A percentile compares a stretch with the other conserved stretches of the same genome.
These are phyloP conservation scores for Cruciata laevipes DNA, from an alignment of 257 asterid genomes.

Conservation along the genomic window DNA sequence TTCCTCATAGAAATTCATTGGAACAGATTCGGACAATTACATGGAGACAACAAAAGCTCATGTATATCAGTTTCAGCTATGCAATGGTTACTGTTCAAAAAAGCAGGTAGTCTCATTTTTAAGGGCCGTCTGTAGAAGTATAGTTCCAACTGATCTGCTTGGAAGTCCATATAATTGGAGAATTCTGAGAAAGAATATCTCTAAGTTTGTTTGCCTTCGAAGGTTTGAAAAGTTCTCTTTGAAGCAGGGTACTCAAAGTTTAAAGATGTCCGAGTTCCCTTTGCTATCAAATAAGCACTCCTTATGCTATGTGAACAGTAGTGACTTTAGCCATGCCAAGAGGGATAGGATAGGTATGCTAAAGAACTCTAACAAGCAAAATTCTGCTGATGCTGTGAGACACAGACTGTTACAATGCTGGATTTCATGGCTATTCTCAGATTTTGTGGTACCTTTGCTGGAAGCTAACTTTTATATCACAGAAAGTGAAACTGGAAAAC, in stretches of 20 bases:
- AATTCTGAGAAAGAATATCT: conserved; percentile 54
- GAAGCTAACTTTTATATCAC: conserved; percentile 80
- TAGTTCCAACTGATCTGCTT: conserved; percentile 59
- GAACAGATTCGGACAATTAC: conserved; percentile 20
- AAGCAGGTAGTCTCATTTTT: conserved; percentile 67
- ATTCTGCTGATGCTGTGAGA: conserved; percentile 30
- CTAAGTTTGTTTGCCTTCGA: conserved; percentile 62
- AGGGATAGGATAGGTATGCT: conserved; percentile 11
- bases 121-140: conserved; percentile 84
- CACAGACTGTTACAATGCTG: conserved; percentile 53
- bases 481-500: conserved; percentile 66
- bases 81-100: conserved; percentile 47
- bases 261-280: conserved; percentile 53
- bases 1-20: conserved; percentile 11
- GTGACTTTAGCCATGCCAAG: neutral
- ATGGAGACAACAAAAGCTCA: conserved; percentile 22
- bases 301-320: neutral
- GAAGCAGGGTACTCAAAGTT: conserved; percentile 56
- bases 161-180: conserved; percentile 75
- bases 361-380: conserved; percentile 19
- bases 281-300: conserved; percentile 31
- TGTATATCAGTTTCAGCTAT: conserved; percentile 30
- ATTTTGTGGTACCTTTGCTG: conserved; percentile 56
- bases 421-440: conserved; percentile 68
- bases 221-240: conserved; percentile 73